These are phyloP conservation scores for Chlamydomonas schloesseri DNA, from an alignment of 139 green algal genomes.

Conservation along the genomic window DNA sequence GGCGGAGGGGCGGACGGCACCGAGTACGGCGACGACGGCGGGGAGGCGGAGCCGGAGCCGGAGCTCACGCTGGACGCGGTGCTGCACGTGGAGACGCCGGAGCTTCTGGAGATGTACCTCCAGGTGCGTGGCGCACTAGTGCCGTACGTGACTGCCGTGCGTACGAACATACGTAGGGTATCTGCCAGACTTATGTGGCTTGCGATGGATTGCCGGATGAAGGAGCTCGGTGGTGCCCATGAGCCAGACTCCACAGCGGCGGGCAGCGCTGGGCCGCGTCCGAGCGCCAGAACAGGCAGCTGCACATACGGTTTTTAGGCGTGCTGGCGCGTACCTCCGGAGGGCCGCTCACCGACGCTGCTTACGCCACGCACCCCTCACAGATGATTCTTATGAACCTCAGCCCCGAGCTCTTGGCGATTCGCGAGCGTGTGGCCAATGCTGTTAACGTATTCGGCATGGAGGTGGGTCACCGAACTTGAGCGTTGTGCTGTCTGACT, in stretches of 20 bases:
- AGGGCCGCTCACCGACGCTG: not conserved
- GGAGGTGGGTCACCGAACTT: not conserved
- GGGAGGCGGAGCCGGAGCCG: not conserved
- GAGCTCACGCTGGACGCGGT: conserved; percentile 30
- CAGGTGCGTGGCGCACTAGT: no score
- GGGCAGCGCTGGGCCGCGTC: no score
- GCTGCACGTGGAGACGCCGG: not conserved
- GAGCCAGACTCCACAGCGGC: no score
- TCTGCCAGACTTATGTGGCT: no score
- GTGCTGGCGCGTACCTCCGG: no score
- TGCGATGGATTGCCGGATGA: no score
- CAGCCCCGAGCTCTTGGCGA: not conserved
- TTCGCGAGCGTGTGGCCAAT: conserved; percentile 13
- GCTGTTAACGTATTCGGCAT: conserved; percentile 18
- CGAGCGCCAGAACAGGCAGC: no score
- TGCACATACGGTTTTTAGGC: no score
- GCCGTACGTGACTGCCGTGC: no score
- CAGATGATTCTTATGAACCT: conserved; percentile 21
- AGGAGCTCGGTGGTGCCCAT: no score
- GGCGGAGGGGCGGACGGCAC: no score
- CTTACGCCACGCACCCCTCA: not conserved
- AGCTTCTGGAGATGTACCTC: conserved; percentile 15
- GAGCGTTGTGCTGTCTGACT: not conserved
- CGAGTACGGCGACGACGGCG: not conserved
- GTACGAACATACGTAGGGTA: no score